These are phyloP conservation scores for Dipodascopsis uninucleata DNA, from an alignment of 805 yeast species.

Conservation along the genomic window DNA sequence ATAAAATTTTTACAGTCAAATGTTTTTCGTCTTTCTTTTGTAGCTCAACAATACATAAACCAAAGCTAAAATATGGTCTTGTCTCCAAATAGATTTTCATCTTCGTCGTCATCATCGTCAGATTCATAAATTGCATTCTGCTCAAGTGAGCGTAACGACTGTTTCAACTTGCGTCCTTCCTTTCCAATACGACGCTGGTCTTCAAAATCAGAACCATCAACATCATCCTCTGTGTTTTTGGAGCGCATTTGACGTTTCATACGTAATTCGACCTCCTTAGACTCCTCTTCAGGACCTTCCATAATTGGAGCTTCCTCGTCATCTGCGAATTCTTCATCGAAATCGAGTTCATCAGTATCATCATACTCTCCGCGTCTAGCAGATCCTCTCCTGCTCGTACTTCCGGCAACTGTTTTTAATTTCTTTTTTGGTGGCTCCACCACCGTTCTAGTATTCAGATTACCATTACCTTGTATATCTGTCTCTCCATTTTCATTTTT, in stretches of 20 bases:
- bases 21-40: no score
- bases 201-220: slow-evolving; percentile 45
- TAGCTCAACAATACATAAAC: background rate
- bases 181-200: slow-evolving; percentile 77
- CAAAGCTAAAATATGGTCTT: slow-evolving; percentile 6
- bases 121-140: slow-evolving; percentile 82
- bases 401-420: no score
- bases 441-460: no score
- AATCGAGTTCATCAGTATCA: slow-evolving; percentile 89
- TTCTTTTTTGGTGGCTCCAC: no score
- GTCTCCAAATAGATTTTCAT: slow-evolving; percentile 33
- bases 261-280: slow-evolving; percentile 77
- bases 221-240: slow-evolving; percentile 21
- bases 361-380: slow-evolving; percentile 49
- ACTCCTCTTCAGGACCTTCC: slow-evolving; percentile 94
- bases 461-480: slow-evolving; percentile 35
- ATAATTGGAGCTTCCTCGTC: slow-evolving; percentile 98
- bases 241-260: slow-evolving; percentile 71
- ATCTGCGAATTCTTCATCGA: slow-evolving; percentile 95
- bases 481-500: slow-evolving; percentile 48
- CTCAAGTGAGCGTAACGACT: slow-evolving; percentile 79
- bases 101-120: slow-evolving; percentile 72
- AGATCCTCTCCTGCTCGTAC: slow-evolving; percentile 10
- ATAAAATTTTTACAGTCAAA: no score
- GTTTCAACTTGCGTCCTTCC: slow-evolving; percentile 82